Conservation (phyloP, 129 eudicot species). For the Pittosporum tobira region DNA sequence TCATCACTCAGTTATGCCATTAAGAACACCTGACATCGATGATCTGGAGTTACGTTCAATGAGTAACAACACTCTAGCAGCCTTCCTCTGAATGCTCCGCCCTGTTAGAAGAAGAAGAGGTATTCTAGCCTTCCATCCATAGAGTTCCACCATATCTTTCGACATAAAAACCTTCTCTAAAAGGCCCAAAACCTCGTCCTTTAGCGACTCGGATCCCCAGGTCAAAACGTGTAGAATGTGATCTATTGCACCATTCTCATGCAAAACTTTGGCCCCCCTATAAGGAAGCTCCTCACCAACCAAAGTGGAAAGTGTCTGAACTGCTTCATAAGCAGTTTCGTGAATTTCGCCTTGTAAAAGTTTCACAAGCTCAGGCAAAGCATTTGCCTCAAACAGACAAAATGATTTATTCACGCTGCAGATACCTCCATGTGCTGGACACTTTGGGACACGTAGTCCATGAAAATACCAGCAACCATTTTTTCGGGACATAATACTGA, state of each 20-base stretch:
- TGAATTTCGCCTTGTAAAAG: conserved; percentile 38
- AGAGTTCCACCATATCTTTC: conserved; percentile 45
- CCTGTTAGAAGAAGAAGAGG: conserved; percentile 41
- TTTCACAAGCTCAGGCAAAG: conserved; percentile 44
- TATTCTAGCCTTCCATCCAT: conserved; percentile 31
- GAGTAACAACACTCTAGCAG: conserved; percentile 50
- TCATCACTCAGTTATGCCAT: conserved; percentile 16
- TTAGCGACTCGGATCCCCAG: conserved; percentile 60
- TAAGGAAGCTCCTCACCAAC: conserved; percentile 46
- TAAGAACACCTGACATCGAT: conserved; percentile 28
- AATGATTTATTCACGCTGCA: conserved; percentile 43
- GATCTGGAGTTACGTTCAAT: conserved; percentile 53
- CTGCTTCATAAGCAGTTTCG: conserved; percentile 49
- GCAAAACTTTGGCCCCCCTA: conserved; percentile 46
- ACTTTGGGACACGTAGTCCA: conserved; percentile 17
- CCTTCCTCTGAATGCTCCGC: conserved; percentile 52
- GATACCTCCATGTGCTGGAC: conserved; percentile 51
- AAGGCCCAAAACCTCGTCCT: conserved; percentile 49
- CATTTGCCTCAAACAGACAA: conserved; percentile 49
- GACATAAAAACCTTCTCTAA: conserved; percentile 51
- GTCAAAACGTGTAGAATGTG: conserved; percentile 42
- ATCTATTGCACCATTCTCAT: conserved; percentile 33
- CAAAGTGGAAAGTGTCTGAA: conserved; percentile 55
- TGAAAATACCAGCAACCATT: conserved; percentile 21
- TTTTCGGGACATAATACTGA: conserved; percentile 13